Base-by-base conservation (phyloP, 129 eudicot species). In the Tagetes erecta region DNA sequence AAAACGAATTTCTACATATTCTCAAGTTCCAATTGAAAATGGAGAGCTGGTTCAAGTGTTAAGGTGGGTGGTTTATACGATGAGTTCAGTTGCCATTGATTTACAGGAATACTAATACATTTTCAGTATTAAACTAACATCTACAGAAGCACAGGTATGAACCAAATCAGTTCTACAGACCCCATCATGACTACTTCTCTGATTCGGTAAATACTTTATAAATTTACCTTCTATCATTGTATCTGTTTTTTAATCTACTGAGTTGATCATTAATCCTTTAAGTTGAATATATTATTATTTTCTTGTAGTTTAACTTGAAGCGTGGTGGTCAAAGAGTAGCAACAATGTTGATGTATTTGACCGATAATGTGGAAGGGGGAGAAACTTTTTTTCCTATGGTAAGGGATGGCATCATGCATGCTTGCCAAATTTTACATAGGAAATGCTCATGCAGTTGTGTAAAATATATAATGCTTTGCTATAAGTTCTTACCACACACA, bases 101-200 rank as follows among this genome's bases (percentile, higher is more conserved):
- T 42, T 64, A 76, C 50, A 66, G 50, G 67, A 58, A 67, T 66
- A 83, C 82, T 85, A 76, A 82, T 78, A 47, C 78, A 63, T 71
- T 72, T 80, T 81, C 71, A 83, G 68, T 73, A 74, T 60, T 64
- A 79, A 84, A 78, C 98, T 86, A 88, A 90, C 95, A 86, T 85
- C 84, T 83, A 83, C 92, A 87, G 90, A 81, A 77, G 88, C 92
- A 84, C 93, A 94, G 97, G 97, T 94, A 94, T 68, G 98, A 94
- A 83, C 92, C 87, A 68, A 66, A 86, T 80, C 97, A 94, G 86
- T 85, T 81, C 50, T 94, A 94, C 91, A 81, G 86, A 80, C 97
- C 98, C 7, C 98, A 94, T 66, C 98, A 94, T 82, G 98, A 94
- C 86, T 94, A 88, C 83, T 94, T 94, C 86, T 88, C 97, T 36